Base-by-base conservation (phyloP, 2,329 filamentous ascomycete species). In the Aspergillus fischeri region DNA sequence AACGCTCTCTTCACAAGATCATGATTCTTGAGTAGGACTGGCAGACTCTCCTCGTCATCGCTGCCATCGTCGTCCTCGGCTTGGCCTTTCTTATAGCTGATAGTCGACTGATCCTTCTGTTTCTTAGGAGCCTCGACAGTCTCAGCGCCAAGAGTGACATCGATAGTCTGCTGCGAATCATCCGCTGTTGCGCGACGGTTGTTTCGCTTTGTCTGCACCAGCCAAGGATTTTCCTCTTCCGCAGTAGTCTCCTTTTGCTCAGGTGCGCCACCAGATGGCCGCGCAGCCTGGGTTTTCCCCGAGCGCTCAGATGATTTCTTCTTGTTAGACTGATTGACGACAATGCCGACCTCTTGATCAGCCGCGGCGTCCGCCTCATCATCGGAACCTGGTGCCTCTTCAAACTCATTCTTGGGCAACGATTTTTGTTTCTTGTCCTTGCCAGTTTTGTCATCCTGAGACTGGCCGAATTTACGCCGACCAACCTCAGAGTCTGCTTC, bases 1-100 rank as follows among this genome's bases (percentile, higher is more conserved):
- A 99, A 97, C 4, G 91, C 92, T 63, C 86, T 83, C 61, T 89
- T 87, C 56, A 96, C 87, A 57, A 96, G 84, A 42, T 87, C 85
- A 60, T 82, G 80, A 65, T 85, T 83, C 65, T 77, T 78, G 52
- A 77, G 69, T 11, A 79, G 69, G 52, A 72, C 74, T 58, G 67
- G 73, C 32, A 77, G 71, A 35, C 73, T 71, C 25, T 70, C 70
- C 51, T 77, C 73, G 35, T 77, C 74, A 51, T 76, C 75, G 55
- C 74, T 74, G 52, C 71, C 68, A 41, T 67, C 62, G 14, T 78
- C 77, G 60, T 78, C 78, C 28, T 84, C 83, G 28, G 67, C 61
- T 38, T 63, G 66, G 38, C 56, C 54, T 29, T 65, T 67, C 54
- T 62, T 58, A 52, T 59, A 51, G n/a, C 51, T 54, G 11, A 47